Conservation (phyloP, 2,329 filamentous ascomycete genomes). For the Claviceps sp. region DNA sequence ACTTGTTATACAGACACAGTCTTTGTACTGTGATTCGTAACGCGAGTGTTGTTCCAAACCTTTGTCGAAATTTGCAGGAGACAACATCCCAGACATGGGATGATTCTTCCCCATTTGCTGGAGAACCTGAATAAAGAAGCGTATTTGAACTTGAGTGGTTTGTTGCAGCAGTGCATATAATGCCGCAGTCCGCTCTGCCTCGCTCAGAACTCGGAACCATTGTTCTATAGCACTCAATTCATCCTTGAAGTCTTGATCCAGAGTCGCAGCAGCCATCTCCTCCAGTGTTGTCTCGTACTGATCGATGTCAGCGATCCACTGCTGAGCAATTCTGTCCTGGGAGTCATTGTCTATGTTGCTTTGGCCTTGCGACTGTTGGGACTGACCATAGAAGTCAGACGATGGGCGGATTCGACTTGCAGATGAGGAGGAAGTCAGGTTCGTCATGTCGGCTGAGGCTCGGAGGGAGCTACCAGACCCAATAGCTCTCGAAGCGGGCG, state of each 20-base stretch:
- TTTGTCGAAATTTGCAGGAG: slow-evolving; percentile 93
- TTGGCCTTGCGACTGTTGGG: slow-evolving; percentile 53
- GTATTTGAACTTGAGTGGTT: slow-evolving; percentile 96
- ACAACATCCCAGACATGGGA: slow-evolving; percentile 90
- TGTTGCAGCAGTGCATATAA: slow-evolving; percentile 93
- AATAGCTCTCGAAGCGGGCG: slow-evolving; percentile 64
- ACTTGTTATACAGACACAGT: slow-evolving; percentile 6
- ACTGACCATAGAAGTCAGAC: slow-evolving; percentile 84
- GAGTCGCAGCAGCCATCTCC: slow-evolving; percentile 96
- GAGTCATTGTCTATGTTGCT: slow-evolving; percentile 61
- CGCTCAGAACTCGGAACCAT: slow-evolving; percentile 96
- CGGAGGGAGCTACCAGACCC: slow-evolving; percentile 75
- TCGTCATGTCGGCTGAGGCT: slow-evolving; percentile 90
- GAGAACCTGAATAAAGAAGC: slow-evolving; percentile 97
- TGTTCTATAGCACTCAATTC: slow-evolving; percentile 98
- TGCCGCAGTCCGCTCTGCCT: slow-evolving; percentile 89
- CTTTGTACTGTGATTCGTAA: not conserved
- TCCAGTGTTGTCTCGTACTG: slow-evolving; percentile 98
- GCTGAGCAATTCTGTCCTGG: slow-evolving; percentile 86
- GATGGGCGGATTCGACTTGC: slow-evolving; percentile 79
- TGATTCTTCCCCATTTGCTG: slow-evolving; percentile 99
- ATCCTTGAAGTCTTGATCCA: slow-evolving; percentile 99
- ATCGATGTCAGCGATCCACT: slow-evolving; percentile 98
- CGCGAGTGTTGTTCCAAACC: slow-evolving; percentile 36
- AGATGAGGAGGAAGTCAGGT: slow-evolving; percentile 52